Conservation (phyloP, 1,284 basidiomycete species). For the Ceratobasidium sp. region DNA sequence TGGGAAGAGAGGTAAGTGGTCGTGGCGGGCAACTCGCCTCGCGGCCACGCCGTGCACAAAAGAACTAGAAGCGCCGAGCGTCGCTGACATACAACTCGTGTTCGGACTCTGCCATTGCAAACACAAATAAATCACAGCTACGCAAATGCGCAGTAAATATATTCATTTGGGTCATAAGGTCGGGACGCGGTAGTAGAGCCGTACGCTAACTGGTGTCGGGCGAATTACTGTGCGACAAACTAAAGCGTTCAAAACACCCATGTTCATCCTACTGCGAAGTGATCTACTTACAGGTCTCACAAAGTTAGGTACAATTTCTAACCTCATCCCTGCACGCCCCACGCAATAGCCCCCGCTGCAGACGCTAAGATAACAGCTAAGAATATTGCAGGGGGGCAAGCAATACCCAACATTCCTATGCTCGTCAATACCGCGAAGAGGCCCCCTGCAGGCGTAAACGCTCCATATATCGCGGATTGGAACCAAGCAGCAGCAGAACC, state of each 20-base stretch:
- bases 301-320: background rate
- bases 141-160: no score
- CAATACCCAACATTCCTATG: conserved; percentile 34
- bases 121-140: no score
- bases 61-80: no score
- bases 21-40: no score
- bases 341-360: conserved; percentile 5
- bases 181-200: background rate
- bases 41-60: no score
- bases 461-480: conserved; percentile 34
- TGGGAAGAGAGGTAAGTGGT: no score
- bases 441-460: conserved; percentile 36
- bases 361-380: conserved; percentile 10
- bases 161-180: background rate
- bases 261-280: background rate
- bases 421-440: conserved; percentile 32
- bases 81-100: no score
- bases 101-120: no score
- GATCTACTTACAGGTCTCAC: background rate
- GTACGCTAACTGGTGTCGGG: background rate
- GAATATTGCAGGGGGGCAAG: conserved; percentile 13
- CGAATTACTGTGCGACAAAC: background rate
- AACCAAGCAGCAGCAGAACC: conserved; percentile 30
- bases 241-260: background rate
- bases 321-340: conserved; percentile 3